phyloP scores from a whole-genome alignment of 805 yeast genomes.

The Candida montana region DNA sequence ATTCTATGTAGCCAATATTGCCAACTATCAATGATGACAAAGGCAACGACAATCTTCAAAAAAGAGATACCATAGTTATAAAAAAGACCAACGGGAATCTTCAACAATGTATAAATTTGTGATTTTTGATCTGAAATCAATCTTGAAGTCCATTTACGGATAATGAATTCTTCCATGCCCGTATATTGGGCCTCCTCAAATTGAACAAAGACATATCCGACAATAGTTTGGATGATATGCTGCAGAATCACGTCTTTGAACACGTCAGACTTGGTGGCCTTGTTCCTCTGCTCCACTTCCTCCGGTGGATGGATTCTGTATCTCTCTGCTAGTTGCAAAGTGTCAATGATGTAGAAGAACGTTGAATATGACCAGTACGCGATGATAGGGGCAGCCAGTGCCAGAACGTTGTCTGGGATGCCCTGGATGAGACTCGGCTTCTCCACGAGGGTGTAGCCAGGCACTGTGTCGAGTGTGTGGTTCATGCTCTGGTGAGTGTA shows the following conservation, averaged over 20 bases:
- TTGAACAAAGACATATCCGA: slow-evolving; percentile 51
- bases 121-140: slow-evolving; percentile 2
- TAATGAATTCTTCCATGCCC: slow-evolving; percentile 44
- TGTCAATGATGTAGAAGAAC: slow-evolving; percentile 72
- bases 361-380: slow-evolving; percentile 80
- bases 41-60: slow-evolving; percentile 54
- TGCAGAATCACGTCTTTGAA: slow-evolving; percentile 77
- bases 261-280: slow-evolving; percentile 65
- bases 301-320: slow-evolving; percentile 91
- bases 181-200: slow-evolving; percentile 53
- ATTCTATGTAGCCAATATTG: slow-evolving; percentile 84
- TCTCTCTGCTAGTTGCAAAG: slow-evolving; percentile 66
- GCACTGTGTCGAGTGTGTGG: slow-evolving; percentile 2
- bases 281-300: slow-evolving; percentile 73
- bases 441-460: slow-evolving; percentile 12
- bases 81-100: slow-evolving; percentile 46
- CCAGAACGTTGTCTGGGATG: slow-evolving; percentile 65
- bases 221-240: slow-evolving; percentile 74
- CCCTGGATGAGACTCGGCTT: slow-evolving; percentile 48
- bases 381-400: slow-evolving; percentile 68
- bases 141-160: slow-evolving; percentile 37
- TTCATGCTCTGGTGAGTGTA: background rate
- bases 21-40: slow-evolving; percentile 86
- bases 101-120: no score
- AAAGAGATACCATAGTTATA: slow-evolving; percentile 64